Conservation (phyloP, 495 filamentous ascomycete genomes). For the Aspergillus egyptiacus region DNA sequence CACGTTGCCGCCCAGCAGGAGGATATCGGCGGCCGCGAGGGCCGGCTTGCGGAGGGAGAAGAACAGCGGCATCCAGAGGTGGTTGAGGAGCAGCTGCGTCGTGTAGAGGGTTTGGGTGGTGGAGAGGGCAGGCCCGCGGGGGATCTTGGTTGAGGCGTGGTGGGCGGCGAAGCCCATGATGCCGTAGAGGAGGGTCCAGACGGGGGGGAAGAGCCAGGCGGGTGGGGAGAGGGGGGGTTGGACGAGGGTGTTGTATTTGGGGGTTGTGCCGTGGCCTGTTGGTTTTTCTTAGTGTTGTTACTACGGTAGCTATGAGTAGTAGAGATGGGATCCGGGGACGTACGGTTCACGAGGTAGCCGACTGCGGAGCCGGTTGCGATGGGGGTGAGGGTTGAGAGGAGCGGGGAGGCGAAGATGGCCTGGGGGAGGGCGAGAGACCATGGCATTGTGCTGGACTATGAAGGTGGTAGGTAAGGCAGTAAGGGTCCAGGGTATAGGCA, state of each 20-base stretch:
- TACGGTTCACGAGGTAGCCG: constrained; percentile 33
- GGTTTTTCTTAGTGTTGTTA: constrained; percentile 4
- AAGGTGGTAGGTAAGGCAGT: no score
- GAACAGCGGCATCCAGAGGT: constrained; percentile 93
- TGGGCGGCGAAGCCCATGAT: constrained; percentile 86
- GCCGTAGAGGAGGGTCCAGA: constrained; percentile 82
- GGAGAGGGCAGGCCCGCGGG: constrained; percentile 19
- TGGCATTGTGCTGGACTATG: constrained; percentile 21
- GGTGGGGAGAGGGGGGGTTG: constrained; percentile 81
- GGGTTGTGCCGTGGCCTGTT: constrained; percentile 49
- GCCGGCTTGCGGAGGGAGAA: constrained; percentile 65
- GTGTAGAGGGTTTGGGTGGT: constrained; percentile 61
- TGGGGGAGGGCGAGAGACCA: constrained; percentile 35
- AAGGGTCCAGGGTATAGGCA: no score
- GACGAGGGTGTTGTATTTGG: constrained; percentile 58
- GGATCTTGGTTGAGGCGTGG: constrained; percentile 49
- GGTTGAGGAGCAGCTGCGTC: constrained; percentile 75
- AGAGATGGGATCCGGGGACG: neutral
- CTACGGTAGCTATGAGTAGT: neutral
- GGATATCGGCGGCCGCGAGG: constrained; percentile 69
- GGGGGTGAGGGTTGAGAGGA: constrained; percentile 30
- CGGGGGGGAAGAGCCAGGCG: constrained; percentile 71
- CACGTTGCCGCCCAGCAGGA: constrained; percentile 61
- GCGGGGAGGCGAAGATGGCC: constrained; percentile 30
- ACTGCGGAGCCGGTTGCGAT: constrained; percentile 26